phyloP scores from a whole-genome alignment of 2,329 filamentous ascomycete species.

The Mollisiaceae sp. region DNA sequence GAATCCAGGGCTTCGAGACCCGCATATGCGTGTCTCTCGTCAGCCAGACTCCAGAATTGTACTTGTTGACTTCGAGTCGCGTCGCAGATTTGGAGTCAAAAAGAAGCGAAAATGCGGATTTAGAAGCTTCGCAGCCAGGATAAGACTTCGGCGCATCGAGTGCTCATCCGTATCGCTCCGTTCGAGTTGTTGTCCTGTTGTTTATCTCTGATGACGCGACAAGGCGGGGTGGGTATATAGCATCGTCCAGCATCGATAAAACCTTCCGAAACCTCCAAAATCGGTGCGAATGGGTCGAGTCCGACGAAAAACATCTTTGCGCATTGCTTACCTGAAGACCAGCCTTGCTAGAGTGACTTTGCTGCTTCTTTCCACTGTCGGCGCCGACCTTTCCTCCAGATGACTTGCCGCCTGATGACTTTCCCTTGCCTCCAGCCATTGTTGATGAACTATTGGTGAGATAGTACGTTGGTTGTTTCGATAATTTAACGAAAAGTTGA shows the following conservation, averaged over 20 bases:
- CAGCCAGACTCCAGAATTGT: conserved; percentile 15
- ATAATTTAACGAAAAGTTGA: conserved; percentile 26
- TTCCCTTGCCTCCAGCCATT: conserved; percentile 46
- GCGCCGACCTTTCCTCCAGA: conserved; percentile 45
- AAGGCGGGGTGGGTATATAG: conserved; percentile 36
- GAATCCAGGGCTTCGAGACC: background rate
- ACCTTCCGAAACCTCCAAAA: conserved; percentile 20
- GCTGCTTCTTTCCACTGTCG: conserved; percentile 44
- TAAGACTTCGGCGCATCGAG: conserved; percentile 14
- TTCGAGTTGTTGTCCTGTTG: conserved; percentile 17
- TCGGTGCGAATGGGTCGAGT: conserved; percentile 8
- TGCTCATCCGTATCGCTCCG: conserved; percentile 7
- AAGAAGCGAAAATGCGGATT: conserved; percentile 10
- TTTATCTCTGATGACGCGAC: conserved; percentile 35
- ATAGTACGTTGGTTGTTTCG: conserved; percentile 16
- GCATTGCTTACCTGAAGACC: conserved; percentile 45
- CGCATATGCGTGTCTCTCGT: conserved; percentile 6
- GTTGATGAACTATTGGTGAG: conserved; percentile 20
- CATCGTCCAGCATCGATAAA: conserved; percentile 25
- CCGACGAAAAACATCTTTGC: conserved; percentile 22
- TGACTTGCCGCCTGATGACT: conserved; percentile 45
- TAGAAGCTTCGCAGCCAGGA: conserved; percentile 13
- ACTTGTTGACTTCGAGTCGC: conserved; percentile 35
- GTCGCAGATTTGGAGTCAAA: conserved; percentile 23
- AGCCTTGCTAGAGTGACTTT: conserved; percentile 45